phyloP scores from a whole-genome alignment of 164 flowering plant genomes.

The Amborella trichopoda region DNA sequence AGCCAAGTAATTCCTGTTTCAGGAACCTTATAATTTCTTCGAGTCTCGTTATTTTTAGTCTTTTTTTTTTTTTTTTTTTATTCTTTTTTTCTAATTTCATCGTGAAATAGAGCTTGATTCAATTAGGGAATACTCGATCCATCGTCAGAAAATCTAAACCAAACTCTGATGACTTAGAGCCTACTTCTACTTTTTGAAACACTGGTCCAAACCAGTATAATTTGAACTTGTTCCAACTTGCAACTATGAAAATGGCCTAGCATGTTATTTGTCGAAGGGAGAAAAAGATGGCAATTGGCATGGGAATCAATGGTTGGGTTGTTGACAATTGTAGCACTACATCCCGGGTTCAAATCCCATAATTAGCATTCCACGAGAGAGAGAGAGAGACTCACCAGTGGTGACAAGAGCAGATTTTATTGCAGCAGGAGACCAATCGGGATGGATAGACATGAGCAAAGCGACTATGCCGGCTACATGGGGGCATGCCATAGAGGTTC shows the following conservation, averaged over 20 bases:
- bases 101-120: no score
- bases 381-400: not conserved
- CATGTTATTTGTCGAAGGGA: not conserved
- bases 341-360: no score
- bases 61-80: no score
- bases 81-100: no score
- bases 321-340: not conserved
- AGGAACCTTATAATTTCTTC: no score
- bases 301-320: not conserved
- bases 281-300: not conserved
- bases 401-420: constrained; percentile 1
- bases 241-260: not conserved
- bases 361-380: no score
- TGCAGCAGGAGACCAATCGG: constrained; percentile 1
- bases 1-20: no score
- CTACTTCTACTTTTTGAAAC: no score
- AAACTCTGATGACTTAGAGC: no score
- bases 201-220: not conserved
- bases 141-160: no score
- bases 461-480: constrained; percentile 1
- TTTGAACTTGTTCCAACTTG: not conserved
- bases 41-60: no score
- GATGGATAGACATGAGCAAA: constrained; percentile 1
- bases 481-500: not conserved
- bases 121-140: no score